phyloP scores from a whole-genome alignment of 495 filamentous ascomycete genomes.

The Aspergillus diversus region DNA sequence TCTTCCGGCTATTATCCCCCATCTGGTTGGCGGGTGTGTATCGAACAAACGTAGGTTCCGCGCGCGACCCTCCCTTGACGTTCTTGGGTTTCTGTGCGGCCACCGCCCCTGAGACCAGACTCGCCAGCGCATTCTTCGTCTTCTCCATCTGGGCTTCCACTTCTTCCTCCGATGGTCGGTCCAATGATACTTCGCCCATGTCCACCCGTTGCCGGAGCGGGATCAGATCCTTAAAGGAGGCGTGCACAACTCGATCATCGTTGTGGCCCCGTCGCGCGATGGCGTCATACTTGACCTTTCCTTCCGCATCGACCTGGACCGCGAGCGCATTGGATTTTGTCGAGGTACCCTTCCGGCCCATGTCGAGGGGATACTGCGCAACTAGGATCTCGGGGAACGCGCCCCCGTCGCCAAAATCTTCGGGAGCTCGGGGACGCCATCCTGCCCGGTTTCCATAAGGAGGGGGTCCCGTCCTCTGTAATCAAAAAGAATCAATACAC shows the following conservation, averaged over 20 bases:
- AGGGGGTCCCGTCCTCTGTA: slow-evolving; percentile 79
- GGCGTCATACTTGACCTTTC: slow-evolving; percentile 94
- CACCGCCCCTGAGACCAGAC: slow-evolving; percentile 81
- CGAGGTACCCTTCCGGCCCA: slow-evolving; percentile 77
- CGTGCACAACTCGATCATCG: slow-evolving; percentile 83
- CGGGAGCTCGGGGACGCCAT: slow-evolving; percentile 83
- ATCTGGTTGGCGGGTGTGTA: slow-evolving; percentile 98
- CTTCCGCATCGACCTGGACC: slow-evolving; percentile 86
- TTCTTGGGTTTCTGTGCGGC: slow-evolving; percentile 95
- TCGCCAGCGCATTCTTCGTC: slow-evolving; percentile 82
- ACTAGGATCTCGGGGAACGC: slow-evolving; percentile 94
- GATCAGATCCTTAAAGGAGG: slow-evolving; percentile 96
- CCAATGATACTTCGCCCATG: slow-evolving; percentile 89
- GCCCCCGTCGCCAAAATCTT: slow-evolving; percentile 96
- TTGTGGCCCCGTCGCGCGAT: slow-evolving; percentile 90
- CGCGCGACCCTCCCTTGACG: slow-evolving; percentile 72
- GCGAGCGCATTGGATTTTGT: slow-evolving; percentile 84
- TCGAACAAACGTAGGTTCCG: slow-evolving; percentile 90
- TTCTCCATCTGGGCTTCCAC: slow-evolving; percentile 80
- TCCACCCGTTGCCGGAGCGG: slow-evolving; percentile 92
- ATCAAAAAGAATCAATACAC: background rate
- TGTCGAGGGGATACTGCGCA: slow-evolving; percentile 93
- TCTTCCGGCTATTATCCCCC: slow-evolving; percentile 85
- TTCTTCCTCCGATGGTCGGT: slow-evolving; percentile 82
- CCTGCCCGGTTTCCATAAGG: slow-evolving; percentile 80